These are phyloP conservation scores for Chenopodium quinoa DNA, from an alignment of 148 eudicot genomes.

Conservation along the genomic window DNA sequence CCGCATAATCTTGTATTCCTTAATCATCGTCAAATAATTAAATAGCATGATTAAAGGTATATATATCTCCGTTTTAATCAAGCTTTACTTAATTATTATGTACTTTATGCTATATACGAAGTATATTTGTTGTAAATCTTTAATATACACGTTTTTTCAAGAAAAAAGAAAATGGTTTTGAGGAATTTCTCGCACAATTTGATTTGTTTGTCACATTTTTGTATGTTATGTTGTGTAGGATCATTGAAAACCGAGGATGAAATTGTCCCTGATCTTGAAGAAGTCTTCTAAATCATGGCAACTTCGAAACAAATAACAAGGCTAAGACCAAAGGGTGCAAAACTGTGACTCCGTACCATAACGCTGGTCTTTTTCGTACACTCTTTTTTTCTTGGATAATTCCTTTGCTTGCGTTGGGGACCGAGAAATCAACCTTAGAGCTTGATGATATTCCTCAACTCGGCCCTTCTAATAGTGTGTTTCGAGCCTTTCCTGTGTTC, in stretches of 20 bases:
- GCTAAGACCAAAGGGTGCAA: neutral
- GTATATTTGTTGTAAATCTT: too few species aligned
- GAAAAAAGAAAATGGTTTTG: too few species aligned
- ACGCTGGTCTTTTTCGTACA: neutral
- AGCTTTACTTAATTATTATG: too few species aligned
- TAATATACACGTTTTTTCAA: too few species aligned
- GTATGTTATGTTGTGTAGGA: neutral
- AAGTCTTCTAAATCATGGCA: neutral
- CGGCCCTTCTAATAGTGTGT: constrained; percentile 2
- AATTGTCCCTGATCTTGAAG: neutral
- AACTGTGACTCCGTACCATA: constrained; percentile 9
- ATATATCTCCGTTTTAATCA: too few species aligned
- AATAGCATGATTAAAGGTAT: too few species aligned
- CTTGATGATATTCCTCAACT: constrained; percentile 20
- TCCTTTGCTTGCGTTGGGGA: constrained; percentile 5
- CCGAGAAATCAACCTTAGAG: constrained; percentile 5
- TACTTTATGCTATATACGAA: too few species aligned
- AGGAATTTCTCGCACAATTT: too few species aligned
- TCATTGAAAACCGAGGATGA: neutral
- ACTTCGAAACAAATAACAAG: neutral
- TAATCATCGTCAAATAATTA: too few species aligned
- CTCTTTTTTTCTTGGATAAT: constrained; percentile 18
- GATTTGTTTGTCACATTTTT: too few species aligned
- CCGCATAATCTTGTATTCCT: too few species aligned
- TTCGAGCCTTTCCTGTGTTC: constrained; percentile 6